Conservation (phyloP, 2,329 filamentous ascomycete genomes). For the Alternaria incomplexa region DNA sequence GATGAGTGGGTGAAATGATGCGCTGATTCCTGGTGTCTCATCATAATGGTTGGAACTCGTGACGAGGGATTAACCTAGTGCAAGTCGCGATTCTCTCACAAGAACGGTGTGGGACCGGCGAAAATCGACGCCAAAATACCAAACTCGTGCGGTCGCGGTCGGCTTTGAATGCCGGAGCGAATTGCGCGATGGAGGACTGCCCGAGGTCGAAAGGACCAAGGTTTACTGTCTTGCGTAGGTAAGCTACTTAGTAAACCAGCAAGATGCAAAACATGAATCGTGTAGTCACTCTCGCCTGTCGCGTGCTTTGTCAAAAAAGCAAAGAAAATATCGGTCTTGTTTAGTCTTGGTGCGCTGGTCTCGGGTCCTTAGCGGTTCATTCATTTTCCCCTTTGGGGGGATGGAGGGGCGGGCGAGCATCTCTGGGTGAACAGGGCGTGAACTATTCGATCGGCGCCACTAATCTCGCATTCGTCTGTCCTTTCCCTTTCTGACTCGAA, state of each 20-base stretch:
- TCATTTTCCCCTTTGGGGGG: neutral
- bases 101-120: neutral
- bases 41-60: no score
- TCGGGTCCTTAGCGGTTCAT: neutral
- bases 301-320: neutral
- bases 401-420: neutral
- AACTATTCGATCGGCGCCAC: conserved; percentile 11
- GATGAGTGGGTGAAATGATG: neutral
- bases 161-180: neutral
- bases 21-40: neutral
- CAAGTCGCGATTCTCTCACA: neutral
- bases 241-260: neutral
- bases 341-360: neutral
- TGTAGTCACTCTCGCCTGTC: neutral
- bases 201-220: neutral
- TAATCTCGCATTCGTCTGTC: neutral
- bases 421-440: conserved; percentile 14
- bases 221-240: neutral
- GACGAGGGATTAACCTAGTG: neutral
- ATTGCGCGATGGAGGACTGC: neutral
- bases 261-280: neutral
- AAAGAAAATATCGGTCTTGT: neutral
- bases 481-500: neutral
- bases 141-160: neutral
- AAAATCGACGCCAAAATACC: neutral